Percentiles rank a stretch among this genome's conserved stretches.
These are phyloP conservation scores for Mollisiaceae sp. DNA, from an alignment of 2,329 filamentous ascomycete genomes.

Conservation along the genomic window DNA sequence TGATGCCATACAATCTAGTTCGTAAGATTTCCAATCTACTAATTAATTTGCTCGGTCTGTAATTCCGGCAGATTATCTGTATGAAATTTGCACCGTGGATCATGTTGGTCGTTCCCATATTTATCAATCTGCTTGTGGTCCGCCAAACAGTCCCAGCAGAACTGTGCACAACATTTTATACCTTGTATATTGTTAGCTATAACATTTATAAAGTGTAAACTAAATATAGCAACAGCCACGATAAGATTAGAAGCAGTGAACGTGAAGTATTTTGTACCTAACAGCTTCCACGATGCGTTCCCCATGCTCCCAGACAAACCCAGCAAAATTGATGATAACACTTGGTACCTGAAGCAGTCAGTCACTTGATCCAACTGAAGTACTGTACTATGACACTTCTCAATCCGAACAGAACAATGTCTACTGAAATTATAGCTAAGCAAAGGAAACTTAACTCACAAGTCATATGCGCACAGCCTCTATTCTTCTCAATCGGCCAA, in stretches of 20 bases:
- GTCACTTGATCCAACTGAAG: constrained; percentile 24
- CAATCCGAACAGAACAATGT: not conserved
- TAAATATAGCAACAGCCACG: not conserved
- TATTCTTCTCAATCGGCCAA: constrained; percentile 27
- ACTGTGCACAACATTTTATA: constrained; percentile 26
- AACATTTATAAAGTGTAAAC: not conserved
- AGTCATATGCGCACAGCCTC: constrained; percentile 29
- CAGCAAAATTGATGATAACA: constrained; percentile 28
- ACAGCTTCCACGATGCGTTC: constrained; percentile 10
- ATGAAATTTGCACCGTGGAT: constrained; percentile 22
- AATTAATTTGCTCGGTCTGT: too few species aligned
- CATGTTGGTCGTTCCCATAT: constrained; percentile 25
- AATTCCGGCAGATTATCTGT: constrained; percentile 22
- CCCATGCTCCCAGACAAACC: constrained; percentile 21
- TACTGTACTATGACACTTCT: not conserved
- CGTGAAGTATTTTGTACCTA: not conserved
- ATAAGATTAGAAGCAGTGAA: not conserved
- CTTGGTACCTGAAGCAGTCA: constrained; percentile 24
- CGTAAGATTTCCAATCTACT: too few species aligned
- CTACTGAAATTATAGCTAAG: not conserved
- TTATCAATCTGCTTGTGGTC: constrained; percentile 22
- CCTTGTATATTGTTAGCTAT: constrained; percentile 15
- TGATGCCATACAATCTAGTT: too few species aligned
- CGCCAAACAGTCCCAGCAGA: constrained; percentile 28
- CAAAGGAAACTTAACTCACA: constrained; percentile 22